These are phyloP conservation scores for Trametes maxima DNA, from an alignment of 768 basidiomycete species.

Conservation along the genomic window DNA sequence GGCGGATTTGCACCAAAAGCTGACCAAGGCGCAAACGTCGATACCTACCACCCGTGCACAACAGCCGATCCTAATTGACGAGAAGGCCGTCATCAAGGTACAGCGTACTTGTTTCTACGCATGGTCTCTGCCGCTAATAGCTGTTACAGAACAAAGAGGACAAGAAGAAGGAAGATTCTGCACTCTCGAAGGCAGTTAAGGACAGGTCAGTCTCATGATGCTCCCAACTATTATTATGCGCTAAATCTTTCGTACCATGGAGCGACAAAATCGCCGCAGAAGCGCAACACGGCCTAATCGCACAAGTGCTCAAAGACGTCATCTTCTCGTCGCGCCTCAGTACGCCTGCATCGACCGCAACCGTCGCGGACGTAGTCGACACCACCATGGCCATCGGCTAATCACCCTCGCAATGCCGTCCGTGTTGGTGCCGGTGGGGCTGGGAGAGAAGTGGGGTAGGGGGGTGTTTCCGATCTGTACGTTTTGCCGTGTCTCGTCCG, in stretches of 20 bases:
- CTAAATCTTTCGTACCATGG: neutral
- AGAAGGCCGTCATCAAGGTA: slow-evolving; percentile 51
- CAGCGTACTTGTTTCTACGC: neutral
- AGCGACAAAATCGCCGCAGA: slow-evolving; percentile 90
- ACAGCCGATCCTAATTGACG: slow-evolving; percentile 52
- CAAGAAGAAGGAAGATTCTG: slow-evolving; percentile 83
- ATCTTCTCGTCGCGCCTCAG: slow-evolving; percentile 68
- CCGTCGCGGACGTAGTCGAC: slow-evolving; percentile 37
- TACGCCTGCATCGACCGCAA: neutral
- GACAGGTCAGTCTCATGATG: slow-evolving; percentile 63
- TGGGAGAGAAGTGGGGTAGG: neutral
- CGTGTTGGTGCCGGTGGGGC: too few species aligned
- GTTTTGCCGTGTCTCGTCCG: slow-evolving; percentile 1
- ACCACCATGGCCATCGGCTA: slow-evolving; percentile 41
- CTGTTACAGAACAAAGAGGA: slow-evolving; percentile 54
- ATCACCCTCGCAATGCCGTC: neutral
- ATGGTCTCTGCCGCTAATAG: neutral
- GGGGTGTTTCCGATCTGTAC: slow-evolving; percentile 12
- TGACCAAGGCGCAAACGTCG: slow-evolving; percentile 66
- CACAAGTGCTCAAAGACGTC: slow-evolving; percentile 91
- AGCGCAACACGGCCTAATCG: slow-evolving; percentile 90
- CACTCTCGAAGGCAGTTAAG: slow-evolving; percentile 85
- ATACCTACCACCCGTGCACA: slow-evolving; percentile 62
- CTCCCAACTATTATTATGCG: neutral
- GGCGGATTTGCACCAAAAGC: slow-evolving; percentile 86